A percentile compares a stretch with the other conserved stretches of the same genome.
Evolutionary conservation across 768 basidiomycete species (phyloP).

Genomic region (Suillus plorans): DNA sequence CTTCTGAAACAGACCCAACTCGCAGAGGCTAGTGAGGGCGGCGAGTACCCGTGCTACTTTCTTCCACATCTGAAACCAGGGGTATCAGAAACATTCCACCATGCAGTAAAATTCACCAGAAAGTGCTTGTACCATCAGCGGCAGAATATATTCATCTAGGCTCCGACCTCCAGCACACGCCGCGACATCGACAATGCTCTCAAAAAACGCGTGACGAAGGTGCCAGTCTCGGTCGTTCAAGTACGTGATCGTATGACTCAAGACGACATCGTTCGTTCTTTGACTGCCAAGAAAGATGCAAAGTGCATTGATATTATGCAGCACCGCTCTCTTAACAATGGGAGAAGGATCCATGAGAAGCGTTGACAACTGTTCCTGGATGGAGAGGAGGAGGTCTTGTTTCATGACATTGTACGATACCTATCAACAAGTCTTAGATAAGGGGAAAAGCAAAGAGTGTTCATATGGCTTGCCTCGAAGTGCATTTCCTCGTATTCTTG

Average conservation of each 20-base stretch:
- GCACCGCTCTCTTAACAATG: too few relatives aligned
- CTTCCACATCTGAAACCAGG: conserved; percentile 86
- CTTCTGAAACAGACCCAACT: conserved; percentile 87
- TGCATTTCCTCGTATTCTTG: conserved; percentile 77
- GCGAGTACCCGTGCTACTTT: conserved; percentile 87
- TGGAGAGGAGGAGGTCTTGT: conserved; percentile 77
- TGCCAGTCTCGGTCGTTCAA: too few relatives aligned
- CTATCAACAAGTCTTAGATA: conserved; percentile 38
- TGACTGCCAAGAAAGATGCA: too few relatives aligned
- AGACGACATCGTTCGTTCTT: too few relatives aligned
- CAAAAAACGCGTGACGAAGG: conserved; percentile 91
- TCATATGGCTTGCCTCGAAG: conserved; percentile 82
- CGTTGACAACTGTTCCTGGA: conserved; percentile 96
- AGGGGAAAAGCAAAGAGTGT: background rate
- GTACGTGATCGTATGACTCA: too few relatives aligned
- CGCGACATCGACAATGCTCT: too few relatives aligned
- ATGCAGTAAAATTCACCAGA: conserved; percentile 58
- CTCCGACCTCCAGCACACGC: conserved; percentile 89
- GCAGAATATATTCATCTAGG: conserved; percentile 95
- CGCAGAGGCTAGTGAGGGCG: conserved; percentile 84
- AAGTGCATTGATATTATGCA: too few relatives aligned
- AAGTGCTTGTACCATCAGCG: conserved; percentile 92
- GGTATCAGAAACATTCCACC: background rate
- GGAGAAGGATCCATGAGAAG: too few relatives aligned
- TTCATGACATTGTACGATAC: conserved; percentile 88